Conservation (phyloP, 2,329 filamentous ascomycete genomes). For the Tolypocladium inflatum region DNA sequence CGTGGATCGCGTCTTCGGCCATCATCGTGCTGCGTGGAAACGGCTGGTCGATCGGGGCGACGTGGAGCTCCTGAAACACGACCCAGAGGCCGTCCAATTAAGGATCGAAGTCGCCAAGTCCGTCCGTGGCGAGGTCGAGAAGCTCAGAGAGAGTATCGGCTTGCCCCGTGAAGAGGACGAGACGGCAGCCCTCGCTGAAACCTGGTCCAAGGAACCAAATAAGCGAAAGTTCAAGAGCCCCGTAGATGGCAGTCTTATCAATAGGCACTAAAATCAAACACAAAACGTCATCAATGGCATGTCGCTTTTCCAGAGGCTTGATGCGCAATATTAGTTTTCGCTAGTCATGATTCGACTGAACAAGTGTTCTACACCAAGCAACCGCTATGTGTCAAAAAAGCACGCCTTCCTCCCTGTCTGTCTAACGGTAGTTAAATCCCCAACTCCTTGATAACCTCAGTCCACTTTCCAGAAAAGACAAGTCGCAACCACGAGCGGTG, state of each 20-base stretch:
- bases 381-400: background rate
- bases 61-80: conserved; percentile 30
- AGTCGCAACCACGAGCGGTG: background rate
- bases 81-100: conserved; percentile 56
- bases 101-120: conserved; percentile 71
- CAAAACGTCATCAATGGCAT: background rate
- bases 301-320: background rate
- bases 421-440: background rate
- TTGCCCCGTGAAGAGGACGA: conserved; percentile 70
- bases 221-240: conserved; percentile 40
- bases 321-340: background rate
- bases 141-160: conserved; percentile 62
- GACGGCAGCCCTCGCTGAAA: conserved; percentile 67
- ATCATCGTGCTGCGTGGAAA: conserved; percentile 66
- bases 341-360: background rate
- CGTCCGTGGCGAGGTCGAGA: conserved; percentile 71
- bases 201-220: conserved; percentile 54
- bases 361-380: background rate
- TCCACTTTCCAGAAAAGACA: background rate
- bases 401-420: background rate
- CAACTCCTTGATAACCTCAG: background rate
- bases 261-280: conserved; percentile 18
- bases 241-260: conserved; percentile 43
- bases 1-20: conserved; percentile 65
- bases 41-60: conserved; percentile 46